Evolutionary conservation across 2,329 filamentous ascomycete genomes (phyloP), one percentile per base, ranked within the genome.

Genomic region (Gliomastix tumulicola): DNA sequence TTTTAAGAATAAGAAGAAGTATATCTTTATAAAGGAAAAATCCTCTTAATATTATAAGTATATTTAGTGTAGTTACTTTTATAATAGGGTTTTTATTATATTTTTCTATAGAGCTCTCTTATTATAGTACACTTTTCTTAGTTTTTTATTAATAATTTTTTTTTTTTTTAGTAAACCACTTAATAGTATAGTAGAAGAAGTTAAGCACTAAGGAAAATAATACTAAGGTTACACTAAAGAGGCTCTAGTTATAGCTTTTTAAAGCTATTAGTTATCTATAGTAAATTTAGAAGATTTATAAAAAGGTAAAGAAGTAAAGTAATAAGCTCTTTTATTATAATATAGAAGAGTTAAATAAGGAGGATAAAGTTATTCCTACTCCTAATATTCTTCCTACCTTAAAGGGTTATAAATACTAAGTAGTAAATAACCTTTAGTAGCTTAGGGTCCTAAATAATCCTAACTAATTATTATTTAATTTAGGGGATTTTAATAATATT

Each of bases 61-160:
- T 30, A 18, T 36, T 30, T 7, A n/a, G n/a, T 7, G 11, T 15
- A 8, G 7, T 18, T 17, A 23, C 9, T 30, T 25, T 10, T 36
- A 11, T 36, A 36, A 27, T 35, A 27, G n/a, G 19, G 15, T 36
- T 17, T 10, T 34, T 7, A 15, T 34, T 10, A 11, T 21, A 10
- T 34, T 21, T 36, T 28, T 16, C 17, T 35, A 35, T 35, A 35
- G n/a, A n/a, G n/a, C n/a, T n/a, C n/a, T n/a, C n/a, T n/a, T n/a
- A n/a, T n/a, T n/a, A n/a, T n/a, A n/a, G n/a, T n/a, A n/a, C n/a
- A n/a, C n/a, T n/a, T n/a, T n/a, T n/a, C n/a, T n/a, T n/a, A 34
- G 13, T 11, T 34, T 15, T 34, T 10, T 18, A 10, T 34, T 19
- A 13, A 19, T 15, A 19, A 18, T 11, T 10, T 34, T 12, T 18